A percentile compares a stretch with the other conserved stretches of the same genome.
Evolutionary conservation across 208 protist species (phyloP).

Genomic region (Acanthamoeba triangularis): DNA sequence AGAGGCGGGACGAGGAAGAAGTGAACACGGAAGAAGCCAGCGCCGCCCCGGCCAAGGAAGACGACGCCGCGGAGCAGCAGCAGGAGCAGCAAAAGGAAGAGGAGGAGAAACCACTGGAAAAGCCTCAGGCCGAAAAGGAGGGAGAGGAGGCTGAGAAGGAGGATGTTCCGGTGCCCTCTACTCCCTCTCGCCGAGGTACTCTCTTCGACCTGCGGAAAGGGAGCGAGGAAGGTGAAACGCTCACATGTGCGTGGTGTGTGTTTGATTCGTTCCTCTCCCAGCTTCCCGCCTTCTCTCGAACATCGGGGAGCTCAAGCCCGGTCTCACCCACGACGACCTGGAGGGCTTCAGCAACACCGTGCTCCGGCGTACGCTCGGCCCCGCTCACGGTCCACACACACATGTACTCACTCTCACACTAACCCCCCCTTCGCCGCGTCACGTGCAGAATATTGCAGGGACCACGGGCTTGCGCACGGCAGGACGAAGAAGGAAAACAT

Average conservation of each 20-base stretch:
- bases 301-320: slow-evolving; percentile 8
- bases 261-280: neutral
- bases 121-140: neutral
- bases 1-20: neutral
- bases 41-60: neutral
- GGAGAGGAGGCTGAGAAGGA: no score
- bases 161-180: neutral
- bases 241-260: neutral
- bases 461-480: neutral
- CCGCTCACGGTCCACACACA: neutral
- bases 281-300: neutral
- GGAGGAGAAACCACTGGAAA: neutral
- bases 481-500: slow-evolving; percentile 1
- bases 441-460: neutral
- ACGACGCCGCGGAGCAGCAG: neutral
- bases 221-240: neutral
- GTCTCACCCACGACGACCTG: neutral
- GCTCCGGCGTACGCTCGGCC: neutral
- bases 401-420: no score
- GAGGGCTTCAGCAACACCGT: slow-evolving; percentile 38
- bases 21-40: neutral
- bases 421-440: neutral
- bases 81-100: neutral
- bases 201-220: neutral
- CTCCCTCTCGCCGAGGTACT: neutral